Base-by-base conservation (phyloP, 495 filamentous ascomycete species). In the Neurospora sp. region DNA sequence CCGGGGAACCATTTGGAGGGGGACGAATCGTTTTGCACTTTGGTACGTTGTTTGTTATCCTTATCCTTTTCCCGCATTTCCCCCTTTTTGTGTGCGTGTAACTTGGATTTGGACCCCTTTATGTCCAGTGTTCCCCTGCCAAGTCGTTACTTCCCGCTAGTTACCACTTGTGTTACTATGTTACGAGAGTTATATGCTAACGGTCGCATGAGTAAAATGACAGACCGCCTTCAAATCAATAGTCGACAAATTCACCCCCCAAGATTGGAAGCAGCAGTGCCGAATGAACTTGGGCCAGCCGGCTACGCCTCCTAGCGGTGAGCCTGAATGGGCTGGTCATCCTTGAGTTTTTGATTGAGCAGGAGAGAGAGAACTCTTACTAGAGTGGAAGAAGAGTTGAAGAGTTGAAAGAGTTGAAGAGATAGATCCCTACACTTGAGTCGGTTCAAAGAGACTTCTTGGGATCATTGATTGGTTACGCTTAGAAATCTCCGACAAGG, bases 221-320 rank as follows among this genome's bases (percentile, higher is more conserved):
- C 35, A 93, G 91, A 88, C 92, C 68, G 90, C 96, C 3, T 99
- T 99, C 87, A 98, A 98, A 80, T 83, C 86, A 69, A 93, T 97
- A 74, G 92, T 95, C 20, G 94, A 97, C 80, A 93, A 93, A 75
- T 96, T 93, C 78, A 95, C 92, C 6, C 96, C 96, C 0, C 80
- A 83, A 69, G 87, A 91, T 77, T 98, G 93, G 94, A 91, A 88
- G 77, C 78, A 85, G 68, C 89, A 92, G 68, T 99, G 96, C 80
- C 79, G 84, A 18, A 81, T 83, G 41, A 94, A 95, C 74, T 73
- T 92, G 47, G 87, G 90, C 72, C 79, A 79, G 68, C 83, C 86
- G 0, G 82, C 83, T 0, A 85, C 90, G 70, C 12, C 53, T 35
- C 89, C 90, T 0, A 75, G 78, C 1, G 72, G 53, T 71, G 83